These are phyloP conservation scores for Nicotiana obtusifolia DNA, from an alignment of 257 asterid species.

Conservation along the genomic window DNA sequence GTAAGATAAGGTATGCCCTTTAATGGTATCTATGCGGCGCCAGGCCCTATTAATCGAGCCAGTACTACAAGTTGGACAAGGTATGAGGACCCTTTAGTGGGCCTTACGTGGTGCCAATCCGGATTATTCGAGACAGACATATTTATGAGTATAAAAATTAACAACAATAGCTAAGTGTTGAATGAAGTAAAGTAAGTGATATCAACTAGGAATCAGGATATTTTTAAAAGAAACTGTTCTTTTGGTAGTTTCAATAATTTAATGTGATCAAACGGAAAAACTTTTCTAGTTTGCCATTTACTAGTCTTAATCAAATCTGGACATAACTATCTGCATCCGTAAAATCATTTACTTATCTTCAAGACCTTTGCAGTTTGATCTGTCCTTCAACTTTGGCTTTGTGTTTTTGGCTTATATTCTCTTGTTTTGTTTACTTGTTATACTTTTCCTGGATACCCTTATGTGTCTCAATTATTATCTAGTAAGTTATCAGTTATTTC, in stretches of 20 bases:
- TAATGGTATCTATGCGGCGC: too few species aligned
- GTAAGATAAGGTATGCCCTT: too few species aligned
- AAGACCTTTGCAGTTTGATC: conserved; percentile 27
- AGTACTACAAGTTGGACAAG: neutral
- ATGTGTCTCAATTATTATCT: conserved; percentile 11
- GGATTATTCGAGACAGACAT: neutral
- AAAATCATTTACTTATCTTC: conserved; percentile 17
- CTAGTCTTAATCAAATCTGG: neutral
- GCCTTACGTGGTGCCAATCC: neutral
- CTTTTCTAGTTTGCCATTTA: neutral
- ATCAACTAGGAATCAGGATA: neutral
- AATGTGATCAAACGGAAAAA: neutral
- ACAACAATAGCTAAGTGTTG: neutral
- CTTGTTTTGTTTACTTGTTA: conserved; percentile 15
- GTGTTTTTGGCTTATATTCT: conserved; percentile 25
- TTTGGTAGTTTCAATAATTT: neutral
- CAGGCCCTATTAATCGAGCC: too few species aligned
- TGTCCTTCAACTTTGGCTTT: conserved; percentile 25
- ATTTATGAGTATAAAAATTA: neutral
- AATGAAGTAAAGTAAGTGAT: neutral
- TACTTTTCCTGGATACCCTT: neutral
- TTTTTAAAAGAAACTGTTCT: neutral
- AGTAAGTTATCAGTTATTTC: neutral
- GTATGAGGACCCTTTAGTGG: neutral
- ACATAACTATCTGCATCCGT: neutral